Evolutionary conservation across 2,329 filamentous ascomycete genomes (phyloP), one percentile per base, ranked within the genome.

Genomic region (Penicillium sp.): DNA sequence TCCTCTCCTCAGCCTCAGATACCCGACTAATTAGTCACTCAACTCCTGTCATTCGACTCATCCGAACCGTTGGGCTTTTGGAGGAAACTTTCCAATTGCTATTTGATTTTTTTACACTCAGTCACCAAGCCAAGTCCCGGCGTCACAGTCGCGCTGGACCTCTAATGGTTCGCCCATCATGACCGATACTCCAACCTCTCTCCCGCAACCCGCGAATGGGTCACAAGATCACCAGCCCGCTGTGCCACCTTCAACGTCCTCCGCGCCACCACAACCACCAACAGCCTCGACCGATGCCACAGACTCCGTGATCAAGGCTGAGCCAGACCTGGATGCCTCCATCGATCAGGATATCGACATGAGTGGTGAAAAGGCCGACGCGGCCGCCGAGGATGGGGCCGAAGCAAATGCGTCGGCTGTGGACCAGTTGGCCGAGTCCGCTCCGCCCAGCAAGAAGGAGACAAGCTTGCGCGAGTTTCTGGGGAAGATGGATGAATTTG

Each of bases 401-500:
- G 46, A 26, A 26, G 33, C 45, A 9, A 32, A 28, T 39, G 35
- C 53, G 24, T 38, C 55, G 12, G 52, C 52, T 40, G 60, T 68
- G 26, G 72, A 77, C 44, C 72, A 76, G 44, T 66, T 79, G 42
- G 74, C 73, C 36, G 67, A 77, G 8, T 67, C 71, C 5, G 69
- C 77, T 5, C 68, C 76, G 37, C 84, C 86, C 1, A 84, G 85
- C 45, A 88, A 90, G 67, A 97, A 97, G 72, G 93, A 98, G 72
- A 85, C 86, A 18, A 95, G 87, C 35, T 74, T 98, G 56, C 86
- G 90, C 64, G 91, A 97, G 70, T 96, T 98, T 65, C 71, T 98
- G 13, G 80, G 81, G 55, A 96, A 95, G 77, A 97, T 98, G 85
- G 93, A 98, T 66, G 93, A 98, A 63, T 97, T 93, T 71, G 90